These are phyloP conservation scores for Boletus reticuloceps DNA, from an alignment of 768 basidiomycete species.

Conservation along the genomic window DNA sequence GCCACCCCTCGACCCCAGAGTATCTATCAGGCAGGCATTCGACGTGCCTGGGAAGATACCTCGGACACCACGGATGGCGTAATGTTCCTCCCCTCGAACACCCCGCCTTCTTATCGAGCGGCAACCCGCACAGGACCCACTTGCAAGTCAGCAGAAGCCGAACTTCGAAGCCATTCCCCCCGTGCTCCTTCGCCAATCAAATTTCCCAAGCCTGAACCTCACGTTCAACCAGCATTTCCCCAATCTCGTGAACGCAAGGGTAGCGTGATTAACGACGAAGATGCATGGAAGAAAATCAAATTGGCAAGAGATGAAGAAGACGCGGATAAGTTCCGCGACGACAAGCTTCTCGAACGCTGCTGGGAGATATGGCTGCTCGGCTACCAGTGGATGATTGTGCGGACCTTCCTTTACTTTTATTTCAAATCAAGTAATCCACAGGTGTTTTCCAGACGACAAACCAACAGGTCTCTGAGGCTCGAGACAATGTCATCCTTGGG, in stretches of 20 bases:
- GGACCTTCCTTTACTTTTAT: conserved; percentile 29
- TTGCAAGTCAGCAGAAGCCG: conserved; percentile 10
- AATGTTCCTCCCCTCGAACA: conserved; percentile 36
- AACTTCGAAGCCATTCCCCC: conserved; percentile 11
- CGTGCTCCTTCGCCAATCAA: conserved; percentile 32
- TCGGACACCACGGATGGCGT: conserved; percentile 37
- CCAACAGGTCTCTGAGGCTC: conserved; percentile 65
- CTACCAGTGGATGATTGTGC: conserved; percentile 69
- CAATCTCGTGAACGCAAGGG: conserved; percentile 41
- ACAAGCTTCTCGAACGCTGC: conserved; percentile 63
- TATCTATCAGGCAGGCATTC: conserved; percentile 7
- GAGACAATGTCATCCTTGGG: conserved; percentile 62
- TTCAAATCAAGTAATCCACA: conserved; percentile 13
- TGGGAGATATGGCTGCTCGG: conserved; percentile 77
- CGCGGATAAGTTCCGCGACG: conserved; percentile 66
- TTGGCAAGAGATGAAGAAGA: conserved; percentile 67
- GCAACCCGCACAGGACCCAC: conserved; percentile 32
- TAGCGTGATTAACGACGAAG: conserved; percentile 62
- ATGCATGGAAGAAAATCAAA: conserved; percentile 76
- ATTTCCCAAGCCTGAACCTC: conserved; percentile 24
- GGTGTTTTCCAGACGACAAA: conserved; percentile 56
- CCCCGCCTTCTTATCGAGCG: conserved; percentile 50
- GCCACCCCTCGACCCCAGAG: conserved; percentile 29
- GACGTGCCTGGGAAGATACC: conserved; percentile 35
- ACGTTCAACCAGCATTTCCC: conserved; percentile 13